Conservation (phyloP, 768 basidiomycete species). For the Psilocybe azurescens region DNA sequence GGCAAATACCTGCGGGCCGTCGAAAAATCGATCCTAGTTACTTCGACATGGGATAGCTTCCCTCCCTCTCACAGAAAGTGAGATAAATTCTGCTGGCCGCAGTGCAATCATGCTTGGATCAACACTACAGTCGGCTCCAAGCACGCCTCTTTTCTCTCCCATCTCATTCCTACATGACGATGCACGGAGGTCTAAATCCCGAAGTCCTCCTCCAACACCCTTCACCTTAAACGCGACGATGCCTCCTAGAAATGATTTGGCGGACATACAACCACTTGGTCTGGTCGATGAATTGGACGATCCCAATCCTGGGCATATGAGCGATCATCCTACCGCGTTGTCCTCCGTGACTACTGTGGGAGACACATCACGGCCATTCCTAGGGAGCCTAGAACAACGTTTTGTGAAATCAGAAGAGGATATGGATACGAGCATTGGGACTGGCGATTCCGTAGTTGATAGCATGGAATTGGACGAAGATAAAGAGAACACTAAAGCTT, state of each 20-base stretch:
- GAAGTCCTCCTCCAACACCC: conserved; percentile 81
- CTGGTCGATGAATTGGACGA: conserved; percentile 89
- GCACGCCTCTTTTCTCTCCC: conserved; percentile 86
- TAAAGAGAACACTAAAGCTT: conserved; percentile 49
- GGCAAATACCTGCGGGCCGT: conserved; percentile 91
- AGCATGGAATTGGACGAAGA: conserved; percentile 61
- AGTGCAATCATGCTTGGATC: conserved; percentile 50
- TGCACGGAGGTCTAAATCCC: conserved; percentile 79
- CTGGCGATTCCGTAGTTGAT: conserved; percentile 33
- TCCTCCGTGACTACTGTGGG: conserved; percentile 60
- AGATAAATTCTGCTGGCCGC: conserved; percentile 40
- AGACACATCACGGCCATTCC: conserved; percentile 46
- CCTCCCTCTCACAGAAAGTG: conserved; percentile 51
- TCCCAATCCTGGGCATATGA: conserved; percentile 83
- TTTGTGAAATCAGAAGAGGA: conserved; percentile 59
- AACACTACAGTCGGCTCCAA: conserved; percentile 60
- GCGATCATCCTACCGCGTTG: conserved; percentile 77
- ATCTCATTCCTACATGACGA: conserved; percentile 89
- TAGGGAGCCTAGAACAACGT: conserved; percentile 62
- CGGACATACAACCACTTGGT: conserved; percentile 62
- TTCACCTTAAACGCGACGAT: conserved; percentile 51
- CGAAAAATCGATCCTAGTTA: conserved; percentile 82
- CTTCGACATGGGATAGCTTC: conserved; percentile 79
- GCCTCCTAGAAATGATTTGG: conserved; percentile 37
- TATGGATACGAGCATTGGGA: conserved; percentile 33